Evolutionary conservation across 1,284 basidiomycete genomes (phyloP), one percentile per base, ranked within the genome.

Genomic region (Cryptococcus jaspeensis): DNA sequence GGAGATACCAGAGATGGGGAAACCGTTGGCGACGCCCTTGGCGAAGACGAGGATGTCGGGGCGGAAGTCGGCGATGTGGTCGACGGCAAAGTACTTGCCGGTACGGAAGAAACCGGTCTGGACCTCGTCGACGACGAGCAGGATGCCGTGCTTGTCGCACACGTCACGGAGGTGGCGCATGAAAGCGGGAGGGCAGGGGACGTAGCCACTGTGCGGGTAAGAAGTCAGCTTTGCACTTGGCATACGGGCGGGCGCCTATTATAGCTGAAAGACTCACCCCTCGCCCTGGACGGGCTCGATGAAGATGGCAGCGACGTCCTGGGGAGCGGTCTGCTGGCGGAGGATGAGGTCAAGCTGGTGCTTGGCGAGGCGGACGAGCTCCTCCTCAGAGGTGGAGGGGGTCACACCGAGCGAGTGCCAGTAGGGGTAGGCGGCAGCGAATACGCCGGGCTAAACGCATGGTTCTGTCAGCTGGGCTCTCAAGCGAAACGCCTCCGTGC

Each of bases 261-360:
- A n/a, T n/a, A n/a, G n/a, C 23, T 18, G 13, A 11, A 13, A 3
- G 2, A 63, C 66, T 54, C 52, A 66, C 65, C 81, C 92, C 78
- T 97, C 92, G 38, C 92, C 93, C 32, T 98, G 82, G 11, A 97
- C 87, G 51, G 94, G 89, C 80, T 98, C 94, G 53, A 98, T 79
- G 62, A 98, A 79, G 72, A 98, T 89, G 22, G 92, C 92, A 4
- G 94, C 92, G 0, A 92, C 95, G 73, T 96, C 93, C 12, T 79
- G 77, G 0, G 93, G 90, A 0, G 87, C 82, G 8, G 86, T 88
- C 77, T 95, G 91, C 75, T 96, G 92, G 52, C 84, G 80, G 47
- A 97, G 81, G 11, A 95, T 75, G 13, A 97, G 82, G 53, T 91
- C 85, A 25, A 98, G 83, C 74, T 95, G 90, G 77, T 88, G 87